These are phyloP conservation scores for Pseudogymnoascus sp. DNA, from an alignment of 2,329 filamentous ascomycete genomes.

Conservation along the genomic window DNA sequence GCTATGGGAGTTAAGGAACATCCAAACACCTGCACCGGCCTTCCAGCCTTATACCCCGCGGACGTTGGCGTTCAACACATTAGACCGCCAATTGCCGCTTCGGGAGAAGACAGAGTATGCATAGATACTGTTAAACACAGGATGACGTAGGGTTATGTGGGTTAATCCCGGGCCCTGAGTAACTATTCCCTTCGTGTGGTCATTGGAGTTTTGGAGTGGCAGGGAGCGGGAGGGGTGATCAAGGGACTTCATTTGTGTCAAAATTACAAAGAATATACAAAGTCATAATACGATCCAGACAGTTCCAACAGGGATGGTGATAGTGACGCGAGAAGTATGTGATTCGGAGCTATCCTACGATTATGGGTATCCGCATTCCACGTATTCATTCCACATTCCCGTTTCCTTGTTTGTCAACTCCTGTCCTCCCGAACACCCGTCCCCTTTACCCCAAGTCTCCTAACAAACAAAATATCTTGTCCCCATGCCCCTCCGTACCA, in stretches of 20 bases:
- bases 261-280: neutral
- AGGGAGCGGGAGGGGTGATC: neutral
- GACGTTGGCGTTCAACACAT: constrained; percentile 59
- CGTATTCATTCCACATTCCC: neutral
- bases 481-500: constrained; percentile 2
- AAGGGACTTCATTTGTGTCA: neutral
- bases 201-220: neutral
- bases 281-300: neutral
- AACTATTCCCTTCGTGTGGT: neutral
- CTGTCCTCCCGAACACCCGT: constrained; percentile 3
- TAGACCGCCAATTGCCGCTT: constrained; percentile 52
- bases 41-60: constrained; percentile 53
- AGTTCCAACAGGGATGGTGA: neutral
- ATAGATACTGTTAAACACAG: neutral
- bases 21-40: constrained; percentile 33
- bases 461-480: neutral
- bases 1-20: constrained; percentile 52
- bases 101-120: constrained; percentile 23
- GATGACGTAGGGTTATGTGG: neutral
- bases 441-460: neutral
- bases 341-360: neutral
- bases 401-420: constrained; percentile 3
- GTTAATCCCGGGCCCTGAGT: neutral
- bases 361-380: constrained; percentile 6
- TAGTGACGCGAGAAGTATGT: neutral